Percentiles rank a stretch among this genome's conserved stretches.
phyloP scores from a whole-genome alignment of 106 monocot genomes.

The Allium sativum region DNA sequence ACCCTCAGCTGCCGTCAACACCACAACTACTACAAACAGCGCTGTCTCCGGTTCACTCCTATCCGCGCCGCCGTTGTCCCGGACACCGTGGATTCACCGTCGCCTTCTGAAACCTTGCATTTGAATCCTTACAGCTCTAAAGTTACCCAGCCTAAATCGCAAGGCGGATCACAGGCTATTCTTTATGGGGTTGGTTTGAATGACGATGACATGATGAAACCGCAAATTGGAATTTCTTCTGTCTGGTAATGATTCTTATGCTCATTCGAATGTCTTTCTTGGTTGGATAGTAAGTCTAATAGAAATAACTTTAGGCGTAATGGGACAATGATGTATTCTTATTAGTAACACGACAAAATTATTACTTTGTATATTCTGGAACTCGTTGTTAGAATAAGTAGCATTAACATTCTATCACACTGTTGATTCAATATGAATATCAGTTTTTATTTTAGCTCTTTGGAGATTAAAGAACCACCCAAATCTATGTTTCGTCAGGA shows the following conservation, averaged over 20 bases:
- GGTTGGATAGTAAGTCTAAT: too few relatives aligned
- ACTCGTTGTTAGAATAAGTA: too few relatives aligned
- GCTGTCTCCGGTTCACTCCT: slow-evolving; percentile 9
- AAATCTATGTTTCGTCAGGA: too few relatives aligned
- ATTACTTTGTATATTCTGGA: too few relatives aligned
- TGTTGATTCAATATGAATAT: too few relatives aligned
- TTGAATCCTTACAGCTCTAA: slow-evolving; percentile 87
- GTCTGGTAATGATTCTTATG: slow-evolving; percentile 35
- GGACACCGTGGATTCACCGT: slow-evolving; percentile 15
- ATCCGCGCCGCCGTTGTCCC: slow-evolving; percentile 11
- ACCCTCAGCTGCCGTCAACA: not conserved
- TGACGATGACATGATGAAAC: slow-evolving; percentile 75
- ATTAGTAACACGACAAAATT: too few relatives aligned
- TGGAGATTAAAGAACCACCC: too few relatives aligned
- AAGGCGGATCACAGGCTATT: slow-evolving; percentile 84
- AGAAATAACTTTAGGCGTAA: too few relatives aligned
- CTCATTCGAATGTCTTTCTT: too few relatives aligned
- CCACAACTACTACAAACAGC: not conserved
- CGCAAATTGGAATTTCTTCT: slow-evolving; percentile 91
- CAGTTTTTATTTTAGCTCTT: too few relatives aligned
- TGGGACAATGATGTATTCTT: too few relatives aligned
- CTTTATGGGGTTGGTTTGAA: slow-evolving; percentile 90
- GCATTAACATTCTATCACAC: too few relatives aligned
- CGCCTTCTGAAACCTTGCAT: slow-evolving; percentile 18
- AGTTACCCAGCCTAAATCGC: slow-evolving; percentile 91